Evolutionary conservation across 73 alveolate genomes (phyloP).

Genomic region (Paramecium tetraurelia): DNA sequence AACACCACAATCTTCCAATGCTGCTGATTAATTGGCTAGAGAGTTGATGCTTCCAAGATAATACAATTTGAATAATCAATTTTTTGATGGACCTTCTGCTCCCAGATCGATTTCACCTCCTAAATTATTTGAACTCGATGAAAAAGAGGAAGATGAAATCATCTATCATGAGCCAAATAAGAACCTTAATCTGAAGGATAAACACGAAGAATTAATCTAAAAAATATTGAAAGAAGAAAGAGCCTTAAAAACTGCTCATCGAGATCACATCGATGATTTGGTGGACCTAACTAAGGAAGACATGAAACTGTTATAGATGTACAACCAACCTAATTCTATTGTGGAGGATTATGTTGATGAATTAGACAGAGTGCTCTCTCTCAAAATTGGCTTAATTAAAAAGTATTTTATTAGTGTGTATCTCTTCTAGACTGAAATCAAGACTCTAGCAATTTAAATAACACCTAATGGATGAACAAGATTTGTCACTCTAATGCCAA

Average conservation of each 20-base stretch:
- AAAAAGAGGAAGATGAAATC: neutral
- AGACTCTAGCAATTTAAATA: neutral
- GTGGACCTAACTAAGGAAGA: slow-evolving; percentile 93
- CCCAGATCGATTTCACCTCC: slow-evolving; percentile 8
- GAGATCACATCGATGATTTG: slow-evolving; percentile 96
- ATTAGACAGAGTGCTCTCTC: slow-evolving; percentile 84
- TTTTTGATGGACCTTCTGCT: neutral
- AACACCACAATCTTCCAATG: slow-evolving; percentile 65
- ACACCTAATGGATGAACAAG: slow-evolving; percentile 19
- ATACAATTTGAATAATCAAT: neutral
- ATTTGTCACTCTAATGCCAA: neutral
- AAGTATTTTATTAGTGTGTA: neutral
- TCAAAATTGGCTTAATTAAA: slow-evolving; percentile 60
- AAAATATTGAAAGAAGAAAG: slow-evolving; percentile 97
- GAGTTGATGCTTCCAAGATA: slow-evolving; percentile 73
- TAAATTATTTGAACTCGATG: neutral
- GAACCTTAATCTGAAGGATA: neutral
- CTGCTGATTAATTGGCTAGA: slow-evolving; percentile 55
- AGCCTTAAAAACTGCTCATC: slow-evolving; percentile 90
- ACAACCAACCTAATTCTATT: slow-evolving; percentile 97
- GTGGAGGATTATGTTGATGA: slow-evolving; percentile 92
- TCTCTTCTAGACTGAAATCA: neutral
- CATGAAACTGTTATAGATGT: slow-evolving; percentile 92
- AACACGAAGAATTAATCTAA: slow-evolving; percentile 94
- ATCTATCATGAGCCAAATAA: neutral